Evolutionary conservation across 305 asterid species (phyloP).

Genomic region (Fraxinus angustifolia): DNA sequence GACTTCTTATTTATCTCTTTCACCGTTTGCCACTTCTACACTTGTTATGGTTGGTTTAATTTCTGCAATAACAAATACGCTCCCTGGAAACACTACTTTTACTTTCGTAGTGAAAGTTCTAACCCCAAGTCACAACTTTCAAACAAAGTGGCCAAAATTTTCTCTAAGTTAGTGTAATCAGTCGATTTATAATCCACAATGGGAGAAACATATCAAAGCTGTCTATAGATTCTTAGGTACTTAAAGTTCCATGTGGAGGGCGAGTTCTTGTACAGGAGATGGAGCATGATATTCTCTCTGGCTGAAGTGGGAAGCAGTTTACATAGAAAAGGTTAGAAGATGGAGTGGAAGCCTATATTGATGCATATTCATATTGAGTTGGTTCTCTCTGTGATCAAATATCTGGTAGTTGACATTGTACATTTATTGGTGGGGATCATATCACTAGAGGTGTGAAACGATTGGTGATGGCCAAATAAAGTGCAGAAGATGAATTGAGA

Average conservation of each 20-base stretch:
- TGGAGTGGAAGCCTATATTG: background rate
- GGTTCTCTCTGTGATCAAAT: background rate
- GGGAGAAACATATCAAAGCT: background rate
- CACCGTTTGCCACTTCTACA: background rate
- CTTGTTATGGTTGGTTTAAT: background rate
- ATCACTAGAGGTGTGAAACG: background rate
- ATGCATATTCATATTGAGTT: background rate
- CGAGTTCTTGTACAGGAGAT: background rate
- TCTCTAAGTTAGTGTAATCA: background rate
- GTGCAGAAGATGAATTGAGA: background rate
- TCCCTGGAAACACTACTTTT: background rate
- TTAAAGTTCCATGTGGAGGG: background rate
- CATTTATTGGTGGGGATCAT: background rate
- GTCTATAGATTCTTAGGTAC: background rate
- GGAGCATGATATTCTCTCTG: background rate
- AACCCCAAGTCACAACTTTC: background rate
- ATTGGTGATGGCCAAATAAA: background rate
- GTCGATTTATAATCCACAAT: background rate
- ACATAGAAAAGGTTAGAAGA: background rate
- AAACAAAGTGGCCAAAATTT: background rate
- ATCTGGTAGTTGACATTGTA: background rate
- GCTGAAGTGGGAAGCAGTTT: background rate
- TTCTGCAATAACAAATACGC: background rate
- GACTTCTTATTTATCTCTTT: background rate
- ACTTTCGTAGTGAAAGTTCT: background rate